Base-by-base conservation (phyloP, 176 grass and related monocot species). In the Rhynchospora breviuscula region DNA sequence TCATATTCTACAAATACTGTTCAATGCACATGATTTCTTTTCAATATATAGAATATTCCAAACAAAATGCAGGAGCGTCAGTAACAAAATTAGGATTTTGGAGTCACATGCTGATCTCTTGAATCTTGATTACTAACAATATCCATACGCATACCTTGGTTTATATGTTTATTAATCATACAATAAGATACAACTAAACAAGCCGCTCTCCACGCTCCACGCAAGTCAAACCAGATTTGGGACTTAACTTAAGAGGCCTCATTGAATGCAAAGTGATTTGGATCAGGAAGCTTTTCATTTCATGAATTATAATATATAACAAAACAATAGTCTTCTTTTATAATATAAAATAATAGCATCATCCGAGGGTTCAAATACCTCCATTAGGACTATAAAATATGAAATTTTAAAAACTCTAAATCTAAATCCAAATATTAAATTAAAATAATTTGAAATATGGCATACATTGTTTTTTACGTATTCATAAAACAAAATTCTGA, bases 141-240 rank as follows among this genome's bases (percentile, higher is more conserved):
- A 57, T 31, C 12, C 23, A 57, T 78, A 31, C 22, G 7, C 51
- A 57, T 57, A 78, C 33, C 51, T 33, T 78, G 12, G 51, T 78
- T 40, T 78, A 75, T 53, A 75, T 56, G 40, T 68, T 68, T 44
- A 68, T 77, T 56, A 22, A 77, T 1, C 21, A 77, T 53, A 57
- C 23, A 57, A 78, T 57, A 78, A 26, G 3, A 81, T 62, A 81
- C 59, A 59, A 63, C 33, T 19, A 80, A 17, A 62, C 18, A 61
- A 80, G 18, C 78, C 57, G 29, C 78, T 80, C 31, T 63, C 79
- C 79, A 63, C 79, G 31, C 79, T 64, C 79, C 79, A 81, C 58
- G 26, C 60, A 63, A 68, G 62, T 82, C 60, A 68, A 82, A 82
- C 80, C n/a, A 82, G 44, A 68, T 54, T 82, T 54, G 29, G 19